A percentile compares a stretch with the other conserved stretches of the same genome.
phyloP scores from a whole-genome alignment of 208 protist genomes.

The Balamuthia mandrillaris region DNA sequence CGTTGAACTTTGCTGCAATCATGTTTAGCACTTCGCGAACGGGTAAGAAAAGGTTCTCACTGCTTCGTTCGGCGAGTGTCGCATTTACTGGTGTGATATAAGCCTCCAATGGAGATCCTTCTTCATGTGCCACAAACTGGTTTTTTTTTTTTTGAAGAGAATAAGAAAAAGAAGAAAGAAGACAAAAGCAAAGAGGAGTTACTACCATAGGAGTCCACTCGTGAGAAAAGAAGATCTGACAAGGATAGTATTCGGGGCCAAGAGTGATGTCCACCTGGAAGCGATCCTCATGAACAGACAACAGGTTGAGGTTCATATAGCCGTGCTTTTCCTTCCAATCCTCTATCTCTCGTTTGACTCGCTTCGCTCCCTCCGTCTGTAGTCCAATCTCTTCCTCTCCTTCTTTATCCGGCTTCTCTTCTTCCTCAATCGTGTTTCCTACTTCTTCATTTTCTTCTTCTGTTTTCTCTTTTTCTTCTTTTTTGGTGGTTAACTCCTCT shows the following conservation, averaged over 20 bases:
- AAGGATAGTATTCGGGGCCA: slow-evolving; percentile 1
- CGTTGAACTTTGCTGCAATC: neutral
- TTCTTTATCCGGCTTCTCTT: neutral
- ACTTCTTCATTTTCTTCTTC: neutral
- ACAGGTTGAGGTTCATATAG: neutral
- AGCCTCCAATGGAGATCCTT: neutral
- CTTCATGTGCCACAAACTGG: neutral
- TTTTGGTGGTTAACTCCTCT: neutral
- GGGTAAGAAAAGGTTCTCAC: neutral
- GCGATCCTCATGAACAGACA: slow-evolving; percentile 7
- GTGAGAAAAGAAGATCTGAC: neutral
- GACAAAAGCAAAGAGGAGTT: neutral
- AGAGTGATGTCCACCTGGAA: neutral
- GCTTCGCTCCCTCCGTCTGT: neutral
- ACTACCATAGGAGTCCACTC: slow-evolving; percentile 7
- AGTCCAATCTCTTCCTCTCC: neutral
- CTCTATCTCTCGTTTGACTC: neutral
- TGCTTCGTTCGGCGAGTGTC: neutral
- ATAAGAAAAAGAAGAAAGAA: neutral
- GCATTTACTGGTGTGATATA: neutral
- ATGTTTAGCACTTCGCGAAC: slow-evolving; percentile 12
- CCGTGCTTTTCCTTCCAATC: neutral
- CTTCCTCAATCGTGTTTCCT: neutral
- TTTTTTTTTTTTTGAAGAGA: neutral
- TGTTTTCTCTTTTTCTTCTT: neutral